Evolutionary conservation across 1,284 basidiomycete species (phyloP), one percentile per base, ranked within the genome.

Genomic region (Ustilago shanxiensis): DNA sequence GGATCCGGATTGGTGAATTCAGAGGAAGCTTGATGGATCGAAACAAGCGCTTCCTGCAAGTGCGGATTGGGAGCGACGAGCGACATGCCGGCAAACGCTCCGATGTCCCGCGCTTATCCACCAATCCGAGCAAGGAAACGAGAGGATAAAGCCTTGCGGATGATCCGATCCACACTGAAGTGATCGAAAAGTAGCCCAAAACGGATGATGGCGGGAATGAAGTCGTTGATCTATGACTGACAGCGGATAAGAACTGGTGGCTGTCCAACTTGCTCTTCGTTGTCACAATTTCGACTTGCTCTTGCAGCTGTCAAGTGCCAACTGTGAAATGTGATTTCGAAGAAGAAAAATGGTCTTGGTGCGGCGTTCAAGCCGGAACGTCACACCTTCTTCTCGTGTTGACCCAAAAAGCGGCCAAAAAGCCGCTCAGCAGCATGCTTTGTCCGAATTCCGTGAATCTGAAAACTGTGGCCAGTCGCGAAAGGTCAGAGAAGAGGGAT

Each of bases 1-100:
- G 80, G 64, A 56, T 81, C 79, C 6, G 80, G 77, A n/a, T 60
- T 78, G 72, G 60, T 70, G 65, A 81, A 82, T 20, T 75, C 66
- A 24, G 56, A 41, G 1, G 79, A 71, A 13, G 80, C 80, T 24
- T 79, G 72, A n/a, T 74, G 69, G 47, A 82, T 73, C 11, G 71
- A 70, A 49, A 57, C 57, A n/a, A 81, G 60, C 26, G 74, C 77
- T 53, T 77, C 65, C 49, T 79, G 59, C 49, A 80, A 57, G 66
- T 82, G 77, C 56, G 50, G 55, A n/a, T 53, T 69, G 11, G 79
- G 28, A 22, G 74, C 58, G 18, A 81, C 66, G 45, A 80, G 69
- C 29, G 71, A 66, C 74, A 72, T 72, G 58, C 24, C 56, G 56
- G 24, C n/a, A 10, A 51, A 35, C 11, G 5, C 41, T 62, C 60